Evolutionary conservation across 192 early-diverging fungal species (phyloP), one percentile per base, ranked within the genome.

Genomic region (Coemansia sp.): DNA sequence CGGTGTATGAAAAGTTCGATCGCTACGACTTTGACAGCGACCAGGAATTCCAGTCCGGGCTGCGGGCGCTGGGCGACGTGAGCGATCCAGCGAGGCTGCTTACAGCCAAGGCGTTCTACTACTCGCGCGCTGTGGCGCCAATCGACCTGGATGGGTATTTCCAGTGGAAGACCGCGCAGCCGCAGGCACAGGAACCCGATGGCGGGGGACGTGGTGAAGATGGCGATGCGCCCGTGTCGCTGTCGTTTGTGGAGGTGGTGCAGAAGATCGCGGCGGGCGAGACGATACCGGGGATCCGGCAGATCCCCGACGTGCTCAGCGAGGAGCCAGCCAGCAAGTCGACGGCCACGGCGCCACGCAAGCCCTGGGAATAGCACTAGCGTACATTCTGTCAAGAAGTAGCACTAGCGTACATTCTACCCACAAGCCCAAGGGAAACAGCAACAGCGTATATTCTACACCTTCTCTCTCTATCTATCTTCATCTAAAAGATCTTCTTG

Each of bases 281-380:
- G 36, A 43, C 52, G 22, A 48, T 75, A 21, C 65, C 64, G 0
- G 72, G 65, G 1, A 68, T 68, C 31, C 50, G 61, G 39, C 34
- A 64, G 3, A 75, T 75, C 14, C 65, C 72, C 7, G 72, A 75
- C 36, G 35, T 58, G 27, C 38, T 75, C 17, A 75, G 57, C 36
- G 32, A 53, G 2, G 43, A 64, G n/a, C 20, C 14, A 8, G 65
- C 72, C 26, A 75, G 72, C 27, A 39, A 23, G 9, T 75, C 72
- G 7, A 56, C 61, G 20, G 5, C 35, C 15, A 47, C 29, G 10
- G 57, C 62, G 6, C 72, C 72, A 7, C 61, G 50, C 26, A 75
- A 75, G 55, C 72, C 72, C 34, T 75, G 72, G 72, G 72, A 75
- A n/a, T n/a, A n/a, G n/a, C n/a, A n/a, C n/a, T n/a, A n/a, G n/a